phyloP scores from a whole-genome alignment of 352 stramenopile genomes.

The Blastocystis hominis region DNA sequence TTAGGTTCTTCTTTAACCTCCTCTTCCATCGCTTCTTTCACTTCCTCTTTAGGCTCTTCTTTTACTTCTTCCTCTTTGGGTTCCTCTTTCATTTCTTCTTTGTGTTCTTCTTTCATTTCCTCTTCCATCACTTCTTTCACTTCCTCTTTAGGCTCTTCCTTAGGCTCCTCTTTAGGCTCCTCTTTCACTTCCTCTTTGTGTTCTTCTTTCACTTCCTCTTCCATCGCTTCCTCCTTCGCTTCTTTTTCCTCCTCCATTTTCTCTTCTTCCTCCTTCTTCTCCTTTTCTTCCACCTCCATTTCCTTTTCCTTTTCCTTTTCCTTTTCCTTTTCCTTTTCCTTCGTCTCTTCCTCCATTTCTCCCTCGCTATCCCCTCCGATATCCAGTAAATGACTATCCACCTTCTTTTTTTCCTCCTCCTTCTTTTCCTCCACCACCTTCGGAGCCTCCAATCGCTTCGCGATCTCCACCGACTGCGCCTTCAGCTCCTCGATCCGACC shows the following conservation, averaged over 20 bases:
- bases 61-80: not conserved
- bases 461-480: not conserved
- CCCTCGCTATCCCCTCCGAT: not conserved
- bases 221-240: not conserved
- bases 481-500: not conserved
- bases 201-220: not conserved
- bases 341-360: not conserved
- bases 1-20: not conserved
- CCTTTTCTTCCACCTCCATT: not conserved
- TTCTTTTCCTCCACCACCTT: not conserved
- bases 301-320: not conserved
- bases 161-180: not conserved
- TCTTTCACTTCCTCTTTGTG: not conserved
- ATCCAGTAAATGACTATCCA: conserved; percentile 2
- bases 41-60: not conserved
- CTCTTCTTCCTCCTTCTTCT: not conserved
- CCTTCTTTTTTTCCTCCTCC: conserved; percentile 2
- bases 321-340: not conserved
- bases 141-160: not conserved
- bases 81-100: not conserved
- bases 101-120: not conserved
- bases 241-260: not conserved
- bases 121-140: not conserved
- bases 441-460: not conserved
- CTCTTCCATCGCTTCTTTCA: not conserved